These are phyloP conservation scores for Luzula sylvatica DNA, from an alignment of 176 grass and related monocot species.

Conservation along the genomic window DNA sequence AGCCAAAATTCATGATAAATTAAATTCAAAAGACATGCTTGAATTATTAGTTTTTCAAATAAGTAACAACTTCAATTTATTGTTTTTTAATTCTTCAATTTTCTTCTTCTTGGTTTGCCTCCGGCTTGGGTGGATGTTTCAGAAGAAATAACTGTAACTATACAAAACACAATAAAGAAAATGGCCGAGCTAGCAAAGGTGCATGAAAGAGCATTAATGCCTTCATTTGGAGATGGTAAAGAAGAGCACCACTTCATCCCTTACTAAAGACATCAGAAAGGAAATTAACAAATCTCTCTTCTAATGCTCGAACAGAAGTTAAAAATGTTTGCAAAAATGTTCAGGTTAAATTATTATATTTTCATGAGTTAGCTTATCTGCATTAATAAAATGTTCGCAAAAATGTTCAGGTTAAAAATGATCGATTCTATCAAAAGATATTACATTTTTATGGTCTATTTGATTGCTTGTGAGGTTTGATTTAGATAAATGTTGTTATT, in stretches of 20 bases:
- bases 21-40: neutral
- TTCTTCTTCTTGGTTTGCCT: constrained; percentile 46
- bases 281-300: constrained; percentile 57
- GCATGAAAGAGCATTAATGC: constrained; percentile 86
- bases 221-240: constrained; percentile 80
- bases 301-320: constrained; percentile 69
- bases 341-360: constrained; percentile 26
- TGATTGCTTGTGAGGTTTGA: too few relatives aligned
- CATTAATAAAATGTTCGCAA: too few relatives aligned
- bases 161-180: constrained; percentile 77
- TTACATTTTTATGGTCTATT: too few relatives aligned
- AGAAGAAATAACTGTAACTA: constrained; percentile 84
- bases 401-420: too few relatives aligned
- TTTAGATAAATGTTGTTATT: too few relatives aligned
- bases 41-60: neutral
- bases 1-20: too few relatives aligned
- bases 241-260: constrained; percentile 73
- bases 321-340: constrained; percentile 97
- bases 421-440: too few relatives aligned
- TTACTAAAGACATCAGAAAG: constrained; percentile 83
- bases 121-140: constrained; percentile 94
- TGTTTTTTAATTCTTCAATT: constrained; percentile 40
- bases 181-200: constrained; percentile 81
- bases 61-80: neutral
- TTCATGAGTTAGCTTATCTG: neutral